Base-by-base conservation (phyloP, 768 basidiomycete species). In the Rhizopogon rudus region DNA sequence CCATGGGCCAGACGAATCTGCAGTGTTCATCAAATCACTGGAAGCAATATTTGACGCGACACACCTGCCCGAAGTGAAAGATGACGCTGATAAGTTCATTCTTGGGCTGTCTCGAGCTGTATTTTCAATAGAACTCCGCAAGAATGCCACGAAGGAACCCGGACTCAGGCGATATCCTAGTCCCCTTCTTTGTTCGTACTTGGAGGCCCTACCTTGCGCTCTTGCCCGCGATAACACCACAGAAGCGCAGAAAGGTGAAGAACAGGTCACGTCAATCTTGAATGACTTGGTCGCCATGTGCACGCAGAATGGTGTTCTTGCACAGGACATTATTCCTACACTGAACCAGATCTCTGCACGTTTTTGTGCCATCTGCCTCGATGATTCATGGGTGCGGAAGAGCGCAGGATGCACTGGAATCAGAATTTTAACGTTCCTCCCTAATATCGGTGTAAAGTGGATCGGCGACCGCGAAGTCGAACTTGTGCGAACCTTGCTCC, bases 381-480 rank as follows among this genome's bases (percentile, higher is more conserved):
- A 97, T 55, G 93, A 94, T 63, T 80, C 90, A 0, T 97, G 95
- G 95, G 79, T 79, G 3, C 79, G 84, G 53, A 97, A 98, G 70
- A 86, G 85, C 63, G 96, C 95, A 8, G 97, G 93, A 12, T 93
- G 91, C 61, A 77, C 74, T 45, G 96, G 93, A 3, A 88, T 98
- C 66, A 82, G 81, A 57, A 83, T 95, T 51, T 81, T 99, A 73
- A 82, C 87, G 0, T 72, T 75, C 51, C 83, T 87, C 16, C 81
- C 87, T 1, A 81, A 84, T 12, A 69, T 97, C 40, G 88, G 87
- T 16, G 75, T 80, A 46, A 82, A 80, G 60, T 93, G 94, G 90
- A 79, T 93, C 52, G 79, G 81, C 57, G 91, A 95, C 52, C 86
- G 93, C 46, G 91, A 96, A 67, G 79, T 91, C 31, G 96, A 98